phyloP scores from a whole-genome alignment of 257 asterid genomes.

The Ballota nigra region DNA sequence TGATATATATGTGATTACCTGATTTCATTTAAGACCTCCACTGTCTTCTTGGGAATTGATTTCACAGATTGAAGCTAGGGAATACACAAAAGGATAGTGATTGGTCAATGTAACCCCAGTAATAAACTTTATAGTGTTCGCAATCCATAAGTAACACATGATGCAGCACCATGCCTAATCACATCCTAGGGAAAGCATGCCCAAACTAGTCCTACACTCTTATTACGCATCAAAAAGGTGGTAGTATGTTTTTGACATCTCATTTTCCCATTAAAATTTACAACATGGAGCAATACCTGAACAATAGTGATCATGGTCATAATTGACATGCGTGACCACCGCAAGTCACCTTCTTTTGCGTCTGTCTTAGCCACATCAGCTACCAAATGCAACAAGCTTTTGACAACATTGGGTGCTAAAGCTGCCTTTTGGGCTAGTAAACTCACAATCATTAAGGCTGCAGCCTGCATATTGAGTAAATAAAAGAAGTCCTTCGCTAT shows the following conservation, averaged over 20 bases:
- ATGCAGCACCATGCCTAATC: constrained; percentile 11
- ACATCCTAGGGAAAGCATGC: not conserved
- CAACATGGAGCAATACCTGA: constrained; percentile 55
- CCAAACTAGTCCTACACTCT: not conserved
- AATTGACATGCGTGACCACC: constrained; percentile 68
- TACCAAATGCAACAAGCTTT: constrained; percentile 61
- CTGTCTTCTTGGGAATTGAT: constrained; percentile 69
- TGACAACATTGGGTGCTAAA: constrained; percentile 56
- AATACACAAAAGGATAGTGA: constrained; percentile 20
- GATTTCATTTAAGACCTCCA: constrained; percentile 52
- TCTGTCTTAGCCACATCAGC: constrained; percentile 60
- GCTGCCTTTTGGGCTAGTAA: constrained; percentile 71
- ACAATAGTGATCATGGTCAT: constrained; percentile 74
- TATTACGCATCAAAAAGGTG: not conserved
- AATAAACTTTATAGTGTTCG: not conserved
- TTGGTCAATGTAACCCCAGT: not conserved
- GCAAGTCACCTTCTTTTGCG: constrained; percentile 55
- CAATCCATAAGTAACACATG: constrained; percentile 16
- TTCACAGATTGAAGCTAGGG: constrained; percentile 71
- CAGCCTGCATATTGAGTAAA: constrained; percentile 53
- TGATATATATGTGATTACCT: constrained; percentile 39
- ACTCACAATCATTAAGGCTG: constrained; percentile 82
- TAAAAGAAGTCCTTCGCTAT: constrained; percentile 18
- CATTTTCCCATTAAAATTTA: not conserved
- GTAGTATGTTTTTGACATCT: not conserved